Percentiles rank a stretch among this genome's conserved stretches.
Evolutionary conservation across 257 asterid species (phyloP).

Genomic region (Solanum megistacrolobum): DNA sequence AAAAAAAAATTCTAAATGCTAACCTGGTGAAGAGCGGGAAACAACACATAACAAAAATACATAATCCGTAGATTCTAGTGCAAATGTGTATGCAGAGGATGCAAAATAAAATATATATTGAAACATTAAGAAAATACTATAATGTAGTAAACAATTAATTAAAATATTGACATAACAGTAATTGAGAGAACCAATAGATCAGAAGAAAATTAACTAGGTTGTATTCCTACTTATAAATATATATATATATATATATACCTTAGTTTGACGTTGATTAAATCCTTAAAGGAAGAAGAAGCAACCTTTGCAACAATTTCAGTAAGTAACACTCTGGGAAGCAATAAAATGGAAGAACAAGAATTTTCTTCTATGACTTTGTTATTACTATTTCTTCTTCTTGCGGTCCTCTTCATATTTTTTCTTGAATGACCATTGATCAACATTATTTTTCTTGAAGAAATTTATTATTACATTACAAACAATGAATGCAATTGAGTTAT

Average conservation of each 20-base stretch:
- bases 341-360: neutral
- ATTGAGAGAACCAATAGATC: neutral
- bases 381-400: neutral
- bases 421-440: no score
- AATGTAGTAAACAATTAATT: neutral
- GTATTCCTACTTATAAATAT: no score
- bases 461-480: neutral
- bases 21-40: neutral
- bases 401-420: neutral
- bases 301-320: neutral
- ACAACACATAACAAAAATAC: neutral
- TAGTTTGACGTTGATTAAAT: neutral
- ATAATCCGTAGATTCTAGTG: neutral
- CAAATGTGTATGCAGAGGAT: neutral
- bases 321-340: neutral
- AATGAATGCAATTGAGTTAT: neutral
- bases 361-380: neutral
- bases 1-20: neutral
- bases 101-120: neutral
- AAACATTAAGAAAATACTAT: neutral
- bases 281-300: neutral
- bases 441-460: neutral
- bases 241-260: neutral
- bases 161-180: neutral
- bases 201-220: neutral